phyloP scores from a whole-genome alignment of 345 rosid genomes.

The Brassica incana region DNA sequence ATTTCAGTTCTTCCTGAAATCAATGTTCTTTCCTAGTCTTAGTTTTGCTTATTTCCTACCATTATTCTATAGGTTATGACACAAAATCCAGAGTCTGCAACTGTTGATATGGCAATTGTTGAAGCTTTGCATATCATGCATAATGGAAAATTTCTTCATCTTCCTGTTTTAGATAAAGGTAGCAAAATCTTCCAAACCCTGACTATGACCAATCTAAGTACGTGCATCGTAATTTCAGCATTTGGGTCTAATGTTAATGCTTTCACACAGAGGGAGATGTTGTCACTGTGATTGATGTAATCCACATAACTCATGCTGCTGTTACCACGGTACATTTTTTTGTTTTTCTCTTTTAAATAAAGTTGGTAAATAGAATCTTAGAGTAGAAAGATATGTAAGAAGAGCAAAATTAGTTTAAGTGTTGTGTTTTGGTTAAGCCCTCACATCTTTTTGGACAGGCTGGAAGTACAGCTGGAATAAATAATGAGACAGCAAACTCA shows the following conservation, averaged over 20 bases:
- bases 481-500: conserved; percentile 70
- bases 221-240: neutral
- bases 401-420: neutral
- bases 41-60: neutral
- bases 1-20: neutral
- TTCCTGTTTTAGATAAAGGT: conserved; percentile 94
- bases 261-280: conserved; percentile 70
- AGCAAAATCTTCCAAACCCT: neutral
- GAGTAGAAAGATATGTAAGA: neutral
- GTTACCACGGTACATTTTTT: conserved; percentile 72
- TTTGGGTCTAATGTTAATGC: conserved; percentile 24
- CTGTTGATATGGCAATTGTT: conserved; percentile 84
- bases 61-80: conserved; percentile 80
- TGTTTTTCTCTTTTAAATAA: neutral
- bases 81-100: conserved; percentile 92
- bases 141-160: conserved; percentile 92
- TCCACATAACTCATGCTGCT: conserved; percentile 93
- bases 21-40: neutral
- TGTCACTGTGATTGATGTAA: conserved; percentile 80
- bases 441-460: conserved; percentile 43
- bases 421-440: conserved; percentile 7
- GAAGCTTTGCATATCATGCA: conserved; percentile 95
- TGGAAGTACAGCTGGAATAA: conserved; percentile 69
- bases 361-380: neutral
- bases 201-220: neutral